Base-by-base conservation (phyloP, 2,329 filamentous ascomycete genomes). In the Neobulgaria alba region DNA sequence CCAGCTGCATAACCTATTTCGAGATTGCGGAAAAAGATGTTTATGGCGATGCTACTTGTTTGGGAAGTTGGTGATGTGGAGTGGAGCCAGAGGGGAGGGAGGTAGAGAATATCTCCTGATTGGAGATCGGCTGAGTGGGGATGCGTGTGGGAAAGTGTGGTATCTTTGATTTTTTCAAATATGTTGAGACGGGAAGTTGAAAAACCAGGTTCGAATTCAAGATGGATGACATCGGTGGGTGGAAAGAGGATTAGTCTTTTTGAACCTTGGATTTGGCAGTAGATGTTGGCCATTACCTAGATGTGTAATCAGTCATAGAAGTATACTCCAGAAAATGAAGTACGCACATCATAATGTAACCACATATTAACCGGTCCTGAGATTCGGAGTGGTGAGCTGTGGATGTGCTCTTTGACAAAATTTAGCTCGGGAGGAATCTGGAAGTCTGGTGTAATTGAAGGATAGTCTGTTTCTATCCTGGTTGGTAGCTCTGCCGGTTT, bases 21-120 rank as follows among this genome's bases (percentile, higher is more conserved):
- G 8, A 92, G 66, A 46, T 79, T 81, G 32, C 79, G 77, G 64
- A 93, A 95, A 66, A 95, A 95, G 19, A 90, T 74, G 58, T 95
- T 95, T n/a, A 95, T 79, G 1, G 85, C 85, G 5, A 94, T 69
- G n/a, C n/a, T n/a, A 51, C 85, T 88, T 45, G 77, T 60, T 33
- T 66, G 59, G 5, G 61, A 53, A 34, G 72, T 67, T 1, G 82
- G 79, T 0, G 72, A 69, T 2, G 79, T 81, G 1, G 86, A 82
- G 60, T 95, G 89, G 10, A 85, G 70, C 88, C 89, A 95, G 52
- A 92, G 71, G 1, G 85, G 77, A 0, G 88, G 88, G 20, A 95
- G 71, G 59, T 85, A 90, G 7, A 95, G 64, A 2, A 89, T 71
- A 42, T 94, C 87, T 1, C 87, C 86, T 0, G 82, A 76, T 1